Percentiles rank a stretch among this genome's conserved stretches.
These are phyloP conservation scores for Thermothielavioides terrestris DNA, from an alignment of 495 filamentous ascomycete species.

Conservation along the genomic window DNA sequence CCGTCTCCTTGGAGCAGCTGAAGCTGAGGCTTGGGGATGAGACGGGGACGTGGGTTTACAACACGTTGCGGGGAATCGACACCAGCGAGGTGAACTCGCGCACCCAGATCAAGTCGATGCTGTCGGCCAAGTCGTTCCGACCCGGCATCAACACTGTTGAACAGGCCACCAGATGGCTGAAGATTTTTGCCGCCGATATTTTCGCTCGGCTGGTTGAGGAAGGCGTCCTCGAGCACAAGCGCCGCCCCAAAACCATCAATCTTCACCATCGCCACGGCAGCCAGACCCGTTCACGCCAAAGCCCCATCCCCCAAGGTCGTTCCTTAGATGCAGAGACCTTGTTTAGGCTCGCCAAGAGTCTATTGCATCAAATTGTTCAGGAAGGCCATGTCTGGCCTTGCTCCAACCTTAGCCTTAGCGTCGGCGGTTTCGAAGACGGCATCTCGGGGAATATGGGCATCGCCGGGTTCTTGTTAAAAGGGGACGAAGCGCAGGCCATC, in stretches of 20 bases:
- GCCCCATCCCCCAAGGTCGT: constrained; percentile 68
- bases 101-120: constrained; percentile 94
- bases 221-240: constrained; percentile 79
- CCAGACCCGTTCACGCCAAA: constrained; percentile 62
- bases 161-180: constrained; percentile 77
- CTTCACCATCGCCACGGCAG: constrained; percentile 66
- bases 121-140: constrained; percentile 93
- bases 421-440: constrained; percentile 86
- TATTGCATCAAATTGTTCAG: constrained; percentile 66
- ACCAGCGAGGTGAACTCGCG: constrained; percentile 80
- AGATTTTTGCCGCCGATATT: constrained; percentile 90
- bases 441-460: constrained; percentile 77
- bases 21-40: constrained; percentile 76
- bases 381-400: constrained; percentile 85
- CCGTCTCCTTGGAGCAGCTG: constrained; percentile 65
- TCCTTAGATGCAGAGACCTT: constrained; percentile 62
- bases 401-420: constrained; percentile 70
- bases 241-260: constrained; percentile 75
- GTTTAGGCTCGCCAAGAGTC: constrained; percentile 63
- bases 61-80: constrained; percentile 78
- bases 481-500: constrained; percentile 56
- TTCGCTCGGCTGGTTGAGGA: constrained; percentile 85
- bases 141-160: constrained; percentile 73
- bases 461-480: constrained; percentile 70
- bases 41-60: constrained; percentile 80